A percentile compares a stretch with the other conserved stretches of the same genome.
phyloP scores from a whole-genome alignment of 108 stramenopile genomes.

The Asterionellopsis glacialis region DNA sequence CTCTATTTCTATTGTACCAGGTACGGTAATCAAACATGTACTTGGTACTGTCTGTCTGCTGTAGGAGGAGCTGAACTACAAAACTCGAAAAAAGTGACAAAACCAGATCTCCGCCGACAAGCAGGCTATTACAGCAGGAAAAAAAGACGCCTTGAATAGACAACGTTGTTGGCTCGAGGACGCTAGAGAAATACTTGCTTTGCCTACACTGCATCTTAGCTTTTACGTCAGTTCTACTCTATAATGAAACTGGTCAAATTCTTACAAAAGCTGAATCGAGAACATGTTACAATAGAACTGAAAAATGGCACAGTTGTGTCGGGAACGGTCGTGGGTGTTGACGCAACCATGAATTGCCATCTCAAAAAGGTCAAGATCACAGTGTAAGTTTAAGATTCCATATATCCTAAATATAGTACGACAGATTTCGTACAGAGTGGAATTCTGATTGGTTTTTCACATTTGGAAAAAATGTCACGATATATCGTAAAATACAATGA shows the following conservation, averaged over 20 bases:
- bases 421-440: background rate
- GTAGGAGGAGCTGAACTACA: too few species aligned
- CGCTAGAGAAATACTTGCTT: too few species aligned
- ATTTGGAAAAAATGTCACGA: background rate
- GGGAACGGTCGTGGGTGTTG: constrained; percentile 95
- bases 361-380: constrained; percentile 94
- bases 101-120: too few species aligned
- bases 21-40: too few species aligned
- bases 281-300: constrained; percentile 97
- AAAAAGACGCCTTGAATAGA: too few species aligned
- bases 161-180: too few species aligned
- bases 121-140: too few species aligned
- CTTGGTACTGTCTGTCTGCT: too few species aligned
- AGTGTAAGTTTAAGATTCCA: constrained; percentile 46
- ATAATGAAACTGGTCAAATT: constrained; percentile 92
- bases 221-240: too few species aligned
- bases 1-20: too few species aligned
- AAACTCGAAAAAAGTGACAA: too few species aligned
- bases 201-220: too few species aligned
- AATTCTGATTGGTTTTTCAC: background rate
- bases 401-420: background rate
- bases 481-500: background rate
- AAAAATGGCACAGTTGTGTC: constrained; percentile 98
- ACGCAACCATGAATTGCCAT: constrained; percentile 99
- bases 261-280: constrained; percentile 95